Conservation (phyloP, 106 monocot genomes). For the Dendrobium officinale region DNA sequence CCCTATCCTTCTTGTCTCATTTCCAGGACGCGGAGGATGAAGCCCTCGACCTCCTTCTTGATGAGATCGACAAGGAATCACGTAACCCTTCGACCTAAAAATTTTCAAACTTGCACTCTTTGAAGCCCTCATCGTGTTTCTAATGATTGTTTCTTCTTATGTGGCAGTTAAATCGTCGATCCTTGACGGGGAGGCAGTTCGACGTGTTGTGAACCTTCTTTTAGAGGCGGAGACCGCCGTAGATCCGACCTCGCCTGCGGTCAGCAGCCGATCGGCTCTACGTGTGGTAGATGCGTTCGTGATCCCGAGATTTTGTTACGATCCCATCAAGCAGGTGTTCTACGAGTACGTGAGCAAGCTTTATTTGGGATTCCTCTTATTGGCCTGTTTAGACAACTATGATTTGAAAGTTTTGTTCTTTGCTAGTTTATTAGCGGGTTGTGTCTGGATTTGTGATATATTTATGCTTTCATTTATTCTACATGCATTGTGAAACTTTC, state of each 20-base stretch:
- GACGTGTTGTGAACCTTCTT: slow-evolving; percentile 41
- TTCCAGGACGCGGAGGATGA: slow-evolving; percentile 84
- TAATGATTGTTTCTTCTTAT: neutral
- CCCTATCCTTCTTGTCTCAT: slow-evolving; percentile 52
- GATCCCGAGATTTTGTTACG: slow-evolving; percentile 66
- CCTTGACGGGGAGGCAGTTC: slow-evolving; percentile 57
- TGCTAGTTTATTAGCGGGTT: neutral
- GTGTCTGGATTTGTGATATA: neutral
- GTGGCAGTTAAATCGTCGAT: slow-evolving; percentile 63
- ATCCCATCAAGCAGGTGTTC: slow-evolving; percentile 77
- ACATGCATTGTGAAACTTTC: too few species aligned
- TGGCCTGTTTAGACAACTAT: neutral
- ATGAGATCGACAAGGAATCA: slow-evolving; percentile 85
- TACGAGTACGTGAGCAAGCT: slow-evolving; percentile 56
- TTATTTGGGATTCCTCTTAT: neutral
- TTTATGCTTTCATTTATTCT: neutral
- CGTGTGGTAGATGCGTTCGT: slow-evolving; percentile 74
- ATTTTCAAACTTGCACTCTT: neutral
- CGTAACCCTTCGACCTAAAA: slow-evolving; percentile 17
- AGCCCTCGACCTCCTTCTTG: slow-evolving; percentile 81
- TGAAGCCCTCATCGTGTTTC: neutral
- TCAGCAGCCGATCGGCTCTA: slow-evolving; percentile 38
- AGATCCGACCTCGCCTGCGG: slow-evolving; percentile 20
- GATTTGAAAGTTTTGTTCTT: neutral
- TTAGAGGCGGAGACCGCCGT: slow-evolving; percentile 66